Base-by-base conservation (phyloP, 2,329 filamentous ascomycete genomes). In the Helotiales sp. region DNA sequence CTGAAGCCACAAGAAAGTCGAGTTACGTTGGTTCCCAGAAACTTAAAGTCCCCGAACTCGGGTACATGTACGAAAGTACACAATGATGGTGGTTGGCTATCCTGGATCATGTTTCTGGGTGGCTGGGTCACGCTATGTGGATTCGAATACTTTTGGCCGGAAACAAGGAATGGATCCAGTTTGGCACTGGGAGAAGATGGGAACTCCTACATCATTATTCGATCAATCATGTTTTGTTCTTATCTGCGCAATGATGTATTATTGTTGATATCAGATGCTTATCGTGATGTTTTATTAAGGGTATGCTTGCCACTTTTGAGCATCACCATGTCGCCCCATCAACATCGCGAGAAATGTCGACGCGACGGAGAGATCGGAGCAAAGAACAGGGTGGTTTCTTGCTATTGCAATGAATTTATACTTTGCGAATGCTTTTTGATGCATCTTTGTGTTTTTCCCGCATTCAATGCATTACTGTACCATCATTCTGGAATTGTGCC, bases 161-260 rank as follows among this genome's bases (percentile, higher is more conserved):
- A 48, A 46, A 25, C 40, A 44, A 44, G 40, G 40, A 44, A 44
- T 13, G 22, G 15, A 44, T 13, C 46, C 17, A 27, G 46, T 48
- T 48, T 48, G n/a, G n/a, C n/a, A n/a, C 10, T 13, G 25, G 13
- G 5, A 5, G 27, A 48, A 12, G 46, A 33, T 48, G 17, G 5
- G 13, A 24, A 7, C 30, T 17, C 30, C 13, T 40, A 13, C 2
- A 27, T 38, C 7, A n/a, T 9, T 10, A 25, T n/a, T n/a, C n/a
- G n/a, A n/a, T n/a, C n/a, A n/a, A n/a, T n/a, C 29, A 9, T 29
- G 8, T 12, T 40, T 40, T 30, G 10, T 46, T 53, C 44, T 53
- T 19, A 24, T 44, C 30, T 53, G 51, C 51, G 51, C 36, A 22
- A 44, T 46, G 51, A 46, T 44, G 36, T 46, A 34, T 53, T 44